A percentile compares a stretch with the other conserved stretches of the same genome.
Conservation (phyloP, 495 filamentous ascomycete genomes). For the Sporormia fimetaria region DNA sequence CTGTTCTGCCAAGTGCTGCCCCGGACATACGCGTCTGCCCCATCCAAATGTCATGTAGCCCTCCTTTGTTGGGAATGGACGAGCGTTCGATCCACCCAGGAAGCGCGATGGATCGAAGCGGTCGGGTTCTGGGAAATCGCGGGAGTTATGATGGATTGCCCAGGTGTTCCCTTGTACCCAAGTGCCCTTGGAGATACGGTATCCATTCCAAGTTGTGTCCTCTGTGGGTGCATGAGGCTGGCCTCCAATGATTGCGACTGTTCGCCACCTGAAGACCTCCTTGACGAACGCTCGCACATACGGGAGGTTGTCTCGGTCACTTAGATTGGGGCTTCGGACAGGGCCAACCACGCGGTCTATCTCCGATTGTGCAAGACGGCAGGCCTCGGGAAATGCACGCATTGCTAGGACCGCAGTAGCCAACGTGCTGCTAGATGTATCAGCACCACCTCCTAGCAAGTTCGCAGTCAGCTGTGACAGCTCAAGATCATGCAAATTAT, state of each 20-base stretch:
- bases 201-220: conserved; percentile 30
- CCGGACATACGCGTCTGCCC: conserved; percentile 10
- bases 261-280: conserved; percentile 19
- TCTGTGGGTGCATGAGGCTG: conserved; percentile 12
- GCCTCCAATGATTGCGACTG: conserved; percentile 9
- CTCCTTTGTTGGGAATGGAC: background rate
- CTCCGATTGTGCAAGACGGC: conserved; percentile 14
- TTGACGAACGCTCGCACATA: conserved; percentile 18
- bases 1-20: conserved; percentile 13
- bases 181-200: conserved; percentile 24
- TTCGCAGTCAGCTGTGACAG: no score
- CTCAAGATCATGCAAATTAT: no score
- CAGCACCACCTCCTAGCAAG: conserved; percentile 7
- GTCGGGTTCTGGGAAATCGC: conserved; percentile 28
- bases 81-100: background rate
- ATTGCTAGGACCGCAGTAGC: conserved; percentile 4
- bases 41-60: conserved; percentile 13
- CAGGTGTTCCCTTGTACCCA: conserved; percentile 19
- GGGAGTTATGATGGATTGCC: conserved; percentile 27
- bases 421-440: conserved; percentile 4
- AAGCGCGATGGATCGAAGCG: conserved; percentile 12
- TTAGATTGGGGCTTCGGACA: conserved; percentile 15
- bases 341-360: conserved; percentile 3
- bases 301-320: conserved; percentile 19
- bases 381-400: conserved; percentile 7